Conservation (phyloP, 164 flowering plant genomes). For the Chimonanthus praecox region DNA sequence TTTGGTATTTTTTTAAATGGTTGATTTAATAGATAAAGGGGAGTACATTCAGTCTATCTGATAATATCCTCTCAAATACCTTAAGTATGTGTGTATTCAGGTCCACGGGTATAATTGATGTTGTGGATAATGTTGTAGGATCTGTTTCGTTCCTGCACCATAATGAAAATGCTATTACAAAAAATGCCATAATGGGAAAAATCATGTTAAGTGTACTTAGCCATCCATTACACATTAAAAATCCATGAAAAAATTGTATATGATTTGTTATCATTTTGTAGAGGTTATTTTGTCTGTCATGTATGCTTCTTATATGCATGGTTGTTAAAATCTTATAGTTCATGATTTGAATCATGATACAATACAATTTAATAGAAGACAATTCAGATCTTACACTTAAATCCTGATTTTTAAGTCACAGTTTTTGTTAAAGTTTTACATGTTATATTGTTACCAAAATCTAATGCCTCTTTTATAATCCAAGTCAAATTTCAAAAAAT, state of each 20-base stretch:
- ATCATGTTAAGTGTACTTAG: not conserved
- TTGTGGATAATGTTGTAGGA: constrained; percentile 69
- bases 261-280: not conserved
- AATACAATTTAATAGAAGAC: too few species aligned
- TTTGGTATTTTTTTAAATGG: not conserved
- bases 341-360: not conserved
- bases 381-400: not conserved
- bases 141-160: constrained; percentile 59
- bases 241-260: too few species aligned
- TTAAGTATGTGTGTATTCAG: constrained; percentile 68
- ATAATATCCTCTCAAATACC: constrained; percentile 30
- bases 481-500: too few species aligned
- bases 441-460: too few species aligned
- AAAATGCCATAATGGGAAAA: not conserved
- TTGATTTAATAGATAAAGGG: too few species aligned
- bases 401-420: too few species aligned
- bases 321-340: not conserved
- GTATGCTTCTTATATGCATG: not conserved
- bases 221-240: not conserved
- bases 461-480: too few species aligned
- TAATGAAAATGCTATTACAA: not conserved
- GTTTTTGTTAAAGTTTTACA: too few species aligned
- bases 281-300: not conserved
- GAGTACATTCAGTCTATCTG: not conserved
- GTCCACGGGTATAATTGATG: constrained; percentile 87